Evolutionary conservation across 768 basidiomycete species (phyloP), one percentile per base, ranked within the genome.

Genomic region (Kwoniella sp.): DNA sequence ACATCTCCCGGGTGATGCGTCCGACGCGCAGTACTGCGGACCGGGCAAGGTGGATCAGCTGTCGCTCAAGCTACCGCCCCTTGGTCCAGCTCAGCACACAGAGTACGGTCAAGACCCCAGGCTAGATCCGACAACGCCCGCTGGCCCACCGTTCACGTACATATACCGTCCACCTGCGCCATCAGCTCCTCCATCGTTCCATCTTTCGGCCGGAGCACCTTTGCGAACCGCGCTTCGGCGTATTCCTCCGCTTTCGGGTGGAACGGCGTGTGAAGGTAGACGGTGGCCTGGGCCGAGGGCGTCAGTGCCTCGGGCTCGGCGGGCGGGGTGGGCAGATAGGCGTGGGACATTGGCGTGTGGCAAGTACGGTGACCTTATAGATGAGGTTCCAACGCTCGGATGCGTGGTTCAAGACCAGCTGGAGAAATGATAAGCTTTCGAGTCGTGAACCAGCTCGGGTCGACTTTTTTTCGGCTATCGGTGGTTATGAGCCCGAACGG

Each of bases 251-350:
- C 62, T 46, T 57, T 52, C 10, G 58, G 51, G 33, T 69, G 65
- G 25, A 69, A 63, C 14, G 66, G 61, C 6, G 65, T 53, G 14
- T 63, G 62, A 31, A 72, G 48, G 41, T 64, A 72, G 1, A 69
- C 50, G 9, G 60, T 64, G 26, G 67, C 64, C 20, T 62, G 41
- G 25, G 46, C 41, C 5, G 65, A 48, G 1, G 44, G 31, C 3
- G 45, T 19, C 12, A 23, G 10, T 19, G 50, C 19, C 7, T 22
- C 25, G 19, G 33, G 36, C 17, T 52, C 41, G 3, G 42, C 37
- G 12, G 50, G 50, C 17, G 50, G 50, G n/a, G 50, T 44, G 11
- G 50, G 50, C 17, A 50, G 39, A 17, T 50, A 52, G 11, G 44
- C 8, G 31, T 29, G 17, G 3, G 41, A 17, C 37, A 20, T 38